These are phyloP conservation scores for Zanthoxylum bungeanum DNA, from an alignment of 345 rosid species.

Conservation along the genomic window DNA sequence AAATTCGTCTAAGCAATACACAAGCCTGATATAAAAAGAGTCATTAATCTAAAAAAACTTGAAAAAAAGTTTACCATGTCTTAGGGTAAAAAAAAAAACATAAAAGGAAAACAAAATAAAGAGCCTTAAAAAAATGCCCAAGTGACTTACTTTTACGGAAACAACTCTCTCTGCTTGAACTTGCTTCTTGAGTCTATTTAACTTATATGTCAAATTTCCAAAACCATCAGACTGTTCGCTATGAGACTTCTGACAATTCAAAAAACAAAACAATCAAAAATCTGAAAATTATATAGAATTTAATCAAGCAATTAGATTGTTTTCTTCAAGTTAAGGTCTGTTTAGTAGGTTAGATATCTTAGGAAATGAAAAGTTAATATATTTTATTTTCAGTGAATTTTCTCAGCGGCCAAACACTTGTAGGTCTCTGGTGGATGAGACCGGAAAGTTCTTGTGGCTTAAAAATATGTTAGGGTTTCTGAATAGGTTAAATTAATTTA, in stretches of 20 bases:
- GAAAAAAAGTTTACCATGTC: neutral
- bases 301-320: constrained; percentile 10
- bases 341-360: neutral
- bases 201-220: constrained; percentile 56
- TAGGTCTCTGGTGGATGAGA: no score
- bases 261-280: neutral
- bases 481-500: no score
- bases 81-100: no score
- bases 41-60: neutral
- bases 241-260: constrained; percentile 38
- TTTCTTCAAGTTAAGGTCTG: neutral
- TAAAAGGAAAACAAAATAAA: neutral
- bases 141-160: constrained; percentile 52
- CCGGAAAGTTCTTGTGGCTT: no score
- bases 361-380: neutral
- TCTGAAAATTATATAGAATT: neutral
- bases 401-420: constrained; percentile 11
- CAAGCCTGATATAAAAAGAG: no score
- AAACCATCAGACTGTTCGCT: constrained; percentile 48
- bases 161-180: constrained; percentile 69
- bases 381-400: neutral
- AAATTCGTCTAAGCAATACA: neutral
- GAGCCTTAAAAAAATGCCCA: neutral
- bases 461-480: no score
- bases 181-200: constrained; percentile 70